These are phyloP conservation scores for Narthecium ossifragum DNA, from an alignment of 106 monocot genomes.

Conservation along the genomic window DNA sequence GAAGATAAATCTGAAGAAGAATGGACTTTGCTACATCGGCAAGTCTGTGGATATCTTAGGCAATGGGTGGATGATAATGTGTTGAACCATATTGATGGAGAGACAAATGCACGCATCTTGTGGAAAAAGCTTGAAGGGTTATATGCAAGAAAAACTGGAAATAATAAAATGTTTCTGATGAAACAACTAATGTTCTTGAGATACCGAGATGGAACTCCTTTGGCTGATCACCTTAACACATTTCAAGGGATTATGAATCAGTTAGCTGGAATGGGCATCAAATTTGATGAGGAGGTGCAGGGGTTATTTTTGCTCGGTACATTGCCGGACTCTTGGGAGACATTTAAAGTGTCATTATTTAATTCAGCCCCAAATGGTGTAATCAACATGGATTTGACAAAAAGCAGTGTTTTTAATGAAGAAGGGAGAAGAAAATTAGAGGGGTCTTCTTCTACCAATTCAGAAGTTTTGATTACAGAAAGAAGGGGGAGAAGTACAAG, in stretches of 20 bases:
- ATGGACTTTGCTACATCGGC: not conserved
- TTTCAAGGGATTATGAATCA: not conserved
- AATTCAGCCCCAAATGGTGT: constrained; percentile 1
- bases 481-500: not conserved
- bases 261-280: not conserved
- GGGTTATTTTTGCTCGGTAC: not conserved
- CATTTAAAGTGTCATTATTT: not conserved
- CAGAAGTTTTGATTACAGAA: not conserved
- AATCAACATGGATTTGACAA: not conserved
- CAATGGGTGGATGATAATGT: not conserved
- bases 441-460: not conserved
- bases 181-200: not conserved
- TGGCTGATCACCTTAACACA: not conserved
- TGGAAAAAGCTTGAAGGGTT: too few species aligned
- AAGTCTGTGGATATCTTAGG: not conserved
- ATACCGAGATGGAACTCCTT: not conserved
- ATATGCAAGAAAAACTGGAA: too few species aligned
- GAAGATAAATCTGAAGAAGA: not conserved
- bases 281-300: not conserved
- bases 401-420: not conserved
- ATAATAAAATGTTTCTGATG: too few species aligned
- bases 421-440: not conserved
- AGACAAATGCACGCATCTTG: too few species aligned
- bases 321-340: not conserved
- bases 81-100: too few species aligned